Conservation (phyloP, 805 yeast species). For the Barnettozyma californica region DNA sequence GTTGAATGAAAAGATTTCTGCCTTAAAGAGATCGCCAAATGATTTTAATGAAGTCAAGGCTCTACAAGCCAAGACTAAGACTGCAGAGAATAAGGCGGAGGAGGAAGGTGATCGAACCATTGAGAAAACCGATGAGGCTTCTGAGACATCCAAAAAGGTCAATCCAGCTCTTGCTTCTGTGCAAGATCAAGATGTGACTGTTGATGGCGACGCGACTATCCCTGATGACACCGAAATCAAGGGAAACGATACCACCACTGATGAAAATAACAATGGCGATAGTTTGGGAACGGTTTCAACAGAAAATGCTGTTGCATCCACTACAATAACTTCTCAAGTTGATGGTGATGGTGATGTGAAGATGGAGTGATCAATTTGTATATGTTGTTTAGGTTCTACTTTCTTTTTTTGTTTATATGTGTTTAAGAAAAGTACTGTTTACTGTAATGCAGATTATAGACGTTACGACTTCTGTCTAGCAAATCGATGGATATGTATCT, state of each 20-base stretch:
- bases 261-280: conserved; percentile 39
- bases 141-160: conserved; percentile 11
- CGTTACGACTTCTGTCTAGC: neutral
- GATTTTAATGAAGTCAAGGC: conserved; percentile 13
- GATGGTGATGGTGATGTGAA: conserved; percentile 30
- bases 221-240: conserved; percentile 41
- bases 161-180: conserved; percentile 23
- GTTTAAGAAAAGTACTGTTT: neutral
- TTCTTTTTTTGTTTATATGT: neutral
- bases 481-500: neutral
- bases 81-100: conserved; percentile 11
- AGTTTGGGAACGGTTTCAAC: conserved; percentile 16
- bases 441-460: neutral
- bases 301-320: conserved; percentile 4
- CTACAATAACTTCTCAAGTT: conserved; percentile 11
- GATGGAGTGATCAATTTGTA: conserved; percentile 19
- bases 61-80: conserved; percentile 5
- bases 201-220: conserved; percentile 45
- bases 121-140: conserved; percentile 21
- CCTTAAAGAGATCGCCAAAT: conserved; percentile 19
- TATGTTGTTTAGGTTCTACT: neutral
- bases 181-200: conserved; percentile 26
- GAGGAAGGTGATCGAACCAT: conserved; percentile 14
- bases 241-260: conserved; percentile 37
- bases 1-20: conserved; percentile 21